Evolutionary conservation across 2,329 filamentous ascomycete species (phyloP), one percentile per base, ranked within the genome.

Genomic region (Diaporthe capsici): DNA sequence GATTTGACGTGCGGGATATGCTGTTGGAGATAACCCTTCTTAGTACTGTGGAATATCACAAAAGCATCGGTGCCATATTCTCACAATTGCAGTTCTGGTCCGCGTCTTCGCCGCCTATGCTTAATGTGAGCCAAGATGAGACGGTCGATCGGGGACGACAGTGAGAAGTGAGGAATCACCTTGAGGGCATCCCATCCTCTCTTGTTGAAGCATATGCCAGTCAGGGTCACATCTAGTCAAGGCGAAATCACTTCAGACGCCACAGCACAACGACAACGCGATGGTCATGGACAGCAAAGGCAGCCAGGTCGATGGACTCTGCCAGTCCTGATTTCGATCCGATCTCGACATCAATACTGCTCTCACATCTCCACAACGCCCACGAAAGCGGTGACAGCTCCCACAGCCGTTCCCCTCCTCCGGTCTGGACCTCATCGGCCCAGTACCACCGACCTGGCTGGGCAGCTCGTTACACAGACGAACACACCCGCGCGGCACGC

Each of bases 401-500:
- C 10, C 28, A 49, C 63, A 13, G 15, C 22, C 44, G 9, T 31
- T 47, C 39, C 15, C 25, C 42, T 15, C 31, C 17, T 37, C 22
- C 47, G 65, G 49, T 42, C 65, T 42, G 34, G 65, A 28, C 12
- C 49, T 4, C 15, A 17, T 22, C 49, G n/a, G 65, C 65, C 34
- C 47, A 17, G 65, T 70, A 6, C 25, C 34, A 70, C 60, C 60
- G n/a, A 31, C 3, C 60, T 17, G 39, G 13, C 60, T 20, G 37
- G 44, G 22, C 9, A 17, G 49, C 25, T 39, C 28, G 65, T 70
- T 31, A 53, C 34, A 42, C 65, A 65, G 20, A 34, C 15, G 60
- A 68, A 15, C 31, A 67, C 63, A 53, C 65, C 7, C 49, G 65
- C 65, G 44, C 65, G 49, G 65, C 31, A 55, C 44, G 28, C n/a